Evolutionary conservation across 75 land plant species (phyloP).

Genomic region (Selaginella tamariscina): DNA sequence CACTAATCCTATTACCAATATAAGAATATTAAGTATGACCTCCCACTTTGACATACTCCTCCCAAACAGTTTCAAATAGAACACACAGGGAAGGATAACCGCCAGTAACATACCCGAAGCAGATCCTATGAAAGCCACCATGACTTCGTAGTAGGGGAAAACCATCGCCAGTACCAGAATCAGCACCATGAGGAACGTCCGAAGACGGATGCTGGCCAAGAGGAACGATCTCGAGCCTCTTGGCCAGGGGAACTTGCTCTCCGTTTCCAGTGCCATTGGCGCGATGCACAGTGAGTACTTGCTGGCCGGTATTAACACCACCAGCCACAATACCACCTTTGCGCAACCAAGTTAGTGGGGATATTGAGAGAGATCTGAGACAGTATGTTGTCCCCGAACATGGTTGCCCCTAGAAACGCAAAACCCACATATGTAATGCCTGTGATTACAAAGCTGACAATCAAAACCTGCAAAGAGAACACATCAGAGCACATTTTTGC

Average conservation of each 20-base stretch:
- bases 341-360: constrained; percentile 44
- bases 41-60: too few relatives aligned
- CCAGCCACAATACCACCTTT: constrained; percentile 64
- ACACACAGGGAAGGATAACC: constrained; percentile 46
- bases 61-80: constrained; percentile 52
- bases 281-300: too few relatives aligned
- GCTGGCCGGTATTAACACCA: constrained; percentile 63
- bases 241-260: constrained; percentile 31
- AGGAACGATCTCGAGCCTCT: constrained; percentile 22
- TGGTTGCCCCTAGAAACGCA: constrained; percentile 58
- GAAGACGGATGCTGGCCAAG: constrained; percentile 12
- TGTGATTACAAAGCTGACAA: constrained; percentile 43
- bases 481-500: too few relatives aligned
- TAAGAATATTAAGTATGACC: too few relatives aligned
- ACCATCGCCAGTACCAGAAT: constrained; percentile 36
- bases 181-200: constrained; percentile 30
- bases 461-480: constrained; percentile 32
- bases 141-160: constrained; percentile 51
- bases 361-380: constrained; percentile 70
- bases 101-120: constrained; percentile 49
- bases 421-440: constrained; percentile 35
- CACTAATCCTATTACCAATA: too few relatives aligned
- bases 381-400: constrained; percentile 38
- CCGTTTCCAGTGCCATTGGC: constrained; percentile 50
- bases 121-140: too few relatives aligned